phyloP scores from a whole-genome alignment of 345 rosid genomes.

The Balakata baccata region DNA sequence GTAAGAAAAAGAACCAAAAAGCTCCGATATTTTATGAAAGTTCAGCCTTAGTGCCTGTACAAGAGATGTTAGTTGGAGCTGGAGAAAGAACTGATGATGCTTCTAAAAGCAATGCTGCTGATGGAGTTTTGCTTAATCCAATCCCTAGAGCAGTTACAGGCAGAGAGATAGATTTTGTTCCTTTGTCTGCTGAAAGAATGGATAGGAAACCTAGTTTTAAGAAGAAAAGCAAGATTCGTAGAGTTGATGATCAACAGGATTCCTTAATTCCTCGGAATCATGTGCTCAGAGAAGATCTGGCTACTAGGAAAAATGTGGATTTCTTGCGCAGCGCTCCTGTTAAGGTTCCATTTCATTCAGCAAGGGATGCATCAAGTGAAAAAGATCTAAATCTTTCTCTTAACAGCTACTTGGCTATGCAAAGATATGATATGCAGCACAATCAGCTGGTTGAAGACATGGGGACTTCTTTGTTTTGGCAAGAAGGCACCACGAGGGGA shows the following conservation, averaged over 20 bases:
- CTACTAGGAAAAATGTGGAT: conserved; percentile 31
- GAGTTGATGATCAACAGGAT: conserved; percentile 31
- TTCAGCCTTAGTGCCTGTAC: conserved; percentile 30
- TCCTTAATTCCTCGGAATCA: conserved; percentile 31
- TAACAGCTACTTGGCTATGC: conserved; percentile 35
- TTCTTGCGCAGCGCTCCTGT: conserved; percentile 22
- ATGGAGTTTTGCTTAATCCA: conserved; percentile 25
- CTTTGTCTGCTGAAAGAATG: conserved; percentile 37
- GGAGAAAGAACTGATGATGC: conserved; percentile 29
- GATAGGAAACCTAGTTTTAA: conserved; percentile 41
- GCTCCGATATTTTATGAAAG: conserved; percentile 34
- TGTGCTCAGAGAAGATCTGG: conserved; percentile 33
- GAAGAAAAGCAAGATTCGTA: conserved; percentile 51
- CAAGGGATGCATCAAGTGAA: conserved; percentile 33
- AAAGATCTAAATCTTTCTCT: conserved; percentile 44
- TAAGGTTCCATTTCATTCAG: conserved; percentile 29
- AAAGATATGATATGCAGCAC: conserved; percentile 32
- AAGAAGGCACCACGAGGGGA: conserved; percentile 18
- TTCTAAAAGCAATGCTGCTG: conserved; percentile 19
- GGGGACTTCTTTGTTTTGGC: conserved; percentile 26
- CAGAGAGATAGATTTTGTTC: conserved; percentile 37
- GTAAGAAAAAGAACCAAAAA: conserved; percentile 54
- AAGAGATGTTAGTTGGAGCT: conserved; percentile 34
- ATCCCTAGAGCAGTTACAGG: conserved; percentile 25
- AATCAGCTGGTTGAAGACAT: conserved; percentile 31